These are phyloP conservation scores for Casaregolazyma lundiana DNA, from an alignment of 1,139 yeast species.

Conservation along the genomic window DNA sequence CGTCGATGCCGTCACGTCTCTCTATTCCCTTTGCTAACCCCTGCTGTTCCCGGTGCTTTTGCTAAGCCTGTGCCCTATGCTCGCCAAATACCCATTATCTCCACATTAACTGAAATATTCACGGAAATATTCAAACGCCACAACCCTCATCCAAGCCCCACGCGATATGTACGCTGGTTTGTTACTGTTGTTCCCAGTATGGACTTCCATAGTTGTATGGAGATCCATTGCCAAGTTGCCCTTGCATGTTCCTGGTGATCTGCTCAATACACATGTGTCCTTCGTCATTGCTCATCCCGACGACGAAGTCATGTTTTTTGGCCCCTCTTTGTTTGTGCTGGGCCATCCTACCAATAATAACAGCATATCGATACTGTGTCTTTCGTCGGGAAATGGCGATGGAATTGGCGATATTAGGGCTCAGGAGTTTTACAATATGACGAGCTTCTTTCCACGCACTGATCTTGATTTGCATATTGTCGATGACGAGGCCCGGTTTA, in stretches of 20 bases:
- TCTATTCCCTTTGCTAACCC: too few species aligned
- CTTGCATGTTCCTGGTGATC: slow-evolving; percentile 17
- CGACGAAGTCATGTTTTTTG: slow-evolving; percentile 97
- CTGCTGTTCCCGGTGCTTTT: too few species aligned
- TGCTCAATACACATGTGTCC: slow-evolving; percentile 26
- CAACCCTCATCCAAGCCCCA: neutral
- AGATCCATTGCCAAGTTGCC: slow-evolving; percentile 11
- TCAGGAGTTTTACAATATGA: slow-evolving; percentile 48
- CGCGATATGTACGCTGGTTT: neutral
- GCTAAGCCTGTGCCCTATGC: too few species aligned
- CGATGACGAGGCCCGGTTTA: slow-evolving; percentile 40
- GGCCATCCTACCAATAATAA: slow-evolving; percentile 44
- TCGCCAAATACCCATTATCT: too few species aligned
- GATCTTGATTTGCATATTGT: slow-evolving; percentile 44
- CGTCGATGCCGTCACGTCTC: too few species aligned
- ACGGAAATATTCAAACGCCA: neutral
- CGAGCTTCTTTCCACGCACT: slow-evolving; percentile 48
- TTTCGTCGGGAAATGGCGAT: slow-evolving; percentile 73
- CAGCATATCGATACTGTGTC: slow-evolving; percentile 57
- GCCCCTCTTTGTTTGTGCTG: slow-evolving; percentile 58
- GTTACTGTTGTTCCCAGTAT: neutral
- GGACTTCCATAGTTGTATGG: slow-evolving; percentile 4
- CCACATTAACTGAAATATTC: neutral
- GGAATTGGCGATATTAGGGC: slow-evolving; percentile 64
- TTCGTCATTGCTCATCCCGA: slow-evolving; percentile 92